phyloP scores from a whole-genome alignment of 2,329 filamentous ascomycete species.

The Paracoccidioides brasiliensis region DNA sequence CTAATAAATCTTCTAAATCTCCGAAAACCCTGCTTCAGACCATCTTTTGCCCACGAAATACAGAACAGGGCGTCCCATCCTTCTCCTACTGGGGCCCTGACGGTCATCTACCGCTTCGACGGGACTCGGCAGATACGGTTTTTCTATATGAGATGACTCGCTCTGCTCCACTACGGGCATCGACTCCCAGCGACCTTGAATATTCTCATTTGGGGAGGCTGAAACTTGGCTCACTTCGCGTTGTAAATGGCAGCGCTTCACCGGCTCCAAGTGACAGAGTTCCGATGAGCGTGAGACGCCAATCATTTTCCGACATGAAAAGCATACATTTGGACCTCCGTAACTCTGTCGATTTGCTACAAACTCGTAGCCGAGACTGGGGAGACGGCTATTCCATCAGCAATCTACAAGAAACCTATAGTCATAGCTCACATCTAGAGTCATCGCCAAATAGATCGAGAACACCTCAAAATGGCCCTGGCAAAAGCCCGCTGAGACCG shows the following conservation, averaged over 20 bases:
- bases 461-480: background rate
- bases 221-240: conserved; percentile 28
- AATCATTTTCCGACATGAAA: conserved; percentile 2
- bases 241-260: conserved; percentile 28
- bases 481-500: background rate
- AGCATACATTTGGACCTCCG: background rate
- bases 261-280: conserved; percentile 24
- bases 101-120: conserved; percentile 1
- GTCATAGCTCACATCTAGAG: background rate
- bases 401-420: background rate
- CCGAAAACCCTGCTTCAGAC: conserved; percentile 1
- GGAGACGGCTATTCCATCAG: background rate
- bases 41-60: conserved; percentile 17
- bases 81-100: conserved; percentile 13
- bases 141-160: conserved; percentile 7
- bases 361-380: conserved; percentile 1
- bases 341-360: background rate
- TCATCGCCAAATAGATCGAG: background rate
- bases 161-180: conserved; percentile 11
- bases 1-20: background rate
- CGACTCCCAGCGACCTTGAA: conserved; percentile 19
- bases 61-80: conserved; percentile 17
- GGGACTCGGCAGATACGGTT: conserved; percentile 5
- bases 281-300: background rate
- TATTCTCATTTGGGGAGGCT: conserved; percentile 30